Evolutionary conservation across 108 stramenopile genomes (phyloP).

Genomic region (Cyclotella distinguenda): DNA sequence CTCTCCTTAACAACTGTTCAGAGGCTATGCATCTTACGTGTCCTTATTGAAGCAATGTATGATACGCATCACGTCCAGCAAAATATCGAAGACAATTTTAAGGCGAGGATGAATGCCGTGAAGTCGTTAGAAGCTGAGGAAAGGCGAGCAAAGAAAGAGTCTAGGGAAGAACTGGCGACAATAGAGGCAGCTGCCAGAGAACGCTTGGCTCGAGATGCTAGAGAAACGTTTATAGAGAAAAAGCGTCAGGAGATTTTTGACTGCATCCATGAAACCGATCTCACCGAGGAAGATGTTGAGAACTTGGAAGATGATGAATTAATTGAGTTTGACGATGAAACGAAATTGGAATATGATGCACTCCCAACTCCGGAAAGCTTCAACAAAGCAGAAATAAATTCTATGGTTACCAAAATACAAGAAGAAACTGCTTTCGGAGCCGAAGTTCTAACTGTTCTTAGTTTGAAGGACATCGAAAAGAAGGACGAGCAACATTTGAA

Average conservation of each 20-base stretch:
- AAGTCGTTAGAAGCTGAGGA: constrained; percentile 80
- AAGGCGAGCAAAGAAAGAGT: constrained; percentile 72
- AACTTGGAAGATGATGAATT: constrained; percentile 82
- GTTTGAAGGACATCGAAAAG: constrained; percentile 67
- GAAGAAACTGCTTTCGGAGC: constrained; percentile 83
- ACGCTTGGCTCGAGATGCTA: constrained; percentile 68
- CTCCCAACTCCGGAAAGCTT: constrained; percentile 75
- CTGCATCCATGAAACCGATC: constrained; percentile 67
- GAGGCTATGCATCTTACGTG: constrained; percentile 66
- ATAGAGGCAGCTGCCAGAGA: constrained; percentile 75
- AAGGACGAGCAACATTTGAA: constrained; percentile 57
- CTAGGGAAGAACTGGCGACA: constrained; percentile 70
- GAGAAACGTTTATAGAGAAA: constrained; percentile 72
- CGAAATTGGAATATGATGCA: constrained; percentile 80
- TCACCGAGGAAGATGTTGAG: constrained; percentile 72
- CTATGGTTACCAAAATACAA: constrained; percentile 67
- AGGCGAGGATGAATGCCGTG: constrained; percentile 72
- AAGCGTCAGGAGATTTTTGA: constrained; percentile 75
- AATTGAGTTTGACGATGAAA: constrained; percentile 85
- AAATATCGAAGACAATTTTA: constrained; percentile 79
- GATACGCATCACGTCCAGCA: constrained; percentile 68
- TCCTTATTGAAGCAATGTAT: constrained; percentile 83
- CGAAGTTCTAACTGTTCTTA: constrained; percentile 61
- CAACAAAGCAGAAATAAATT: constrained; percentile 73
- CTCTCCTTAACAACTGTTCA: constrained; percentile 58